These are phyloP conservation scores for Phylloporus sp. DNA, from an alignment of 768 basidiomycete genomes.

Conservation along the genomic window DNA sequence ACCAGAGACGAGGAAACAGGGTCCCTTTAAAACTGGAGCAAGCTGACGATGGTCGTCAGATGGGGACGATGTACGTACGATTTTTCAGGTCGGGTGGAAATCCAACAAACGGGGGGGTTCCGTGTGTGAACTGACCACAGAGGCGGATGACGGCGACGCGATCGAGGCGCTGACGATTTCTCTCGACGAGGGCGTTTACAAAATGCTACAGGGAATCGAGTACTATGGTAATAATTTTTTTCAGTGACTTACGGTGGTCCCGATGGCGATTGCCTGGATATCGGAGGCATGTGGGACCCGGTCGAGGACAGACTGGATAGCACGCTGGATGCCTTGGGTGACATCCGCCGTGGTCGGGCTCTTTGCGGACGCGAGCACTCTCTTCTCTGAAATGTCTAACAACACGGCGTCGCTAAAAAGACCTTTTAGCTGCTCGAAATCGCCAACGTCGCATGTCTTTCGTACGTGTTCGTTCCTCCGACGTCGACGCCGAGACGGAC, in stretches of 20 bases:
- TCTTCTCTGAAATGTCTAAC: constrained; percentile 13
- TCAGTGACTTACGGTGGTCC: constrained; percentile 45
- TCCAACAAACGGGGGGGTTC: constrained; percentile 52
- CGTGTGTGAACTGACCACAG: constrained; percentile 54
- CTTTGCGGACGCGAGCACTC: constrained; percentile 36
- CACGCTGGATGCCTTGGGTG: constrained; percentile 53
- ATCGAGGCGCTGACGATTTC: constrained; percentile 46
- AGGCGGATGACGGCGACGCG: constrained; percentile 62
- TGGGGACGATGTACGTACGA: constrained; percentile 20
- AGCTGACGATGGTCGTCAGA: neutral
- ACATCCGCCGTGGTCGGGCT: constrained; percentile 53
- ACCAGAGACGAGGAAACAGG: constrained; percentile 34
- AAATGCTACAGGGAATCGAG: constrained; percentile 35
- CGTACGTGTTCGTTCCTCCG: constrained; percentile 33
- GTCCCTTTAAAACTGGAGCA: constrained; percentile 24
- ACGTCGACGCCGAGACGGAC: constrained; percentile 33
- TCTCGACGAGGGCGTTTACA: constrained; percentile 57
- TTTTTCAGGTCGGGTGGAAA: constrained; percentile 38
- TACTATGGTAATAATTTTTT: fast-evolving
- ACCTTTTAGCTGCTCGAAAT: too few relatives aligned
- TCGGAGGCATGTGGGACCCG: constrained; percentile 31
- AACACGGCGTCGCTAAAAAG: constrained; percentile 35
- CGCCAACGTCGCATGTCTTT: too few relatives aligned
- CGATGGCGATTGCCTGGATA: constrained; percentile 52
- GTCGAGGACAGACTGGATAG: constrained; percentile 42